Percentiles rank a stretch among this genome's conserved stretches.
Conservation (phyloP, 129 eudicot genomes). For the Centella asiatica region DNA sequence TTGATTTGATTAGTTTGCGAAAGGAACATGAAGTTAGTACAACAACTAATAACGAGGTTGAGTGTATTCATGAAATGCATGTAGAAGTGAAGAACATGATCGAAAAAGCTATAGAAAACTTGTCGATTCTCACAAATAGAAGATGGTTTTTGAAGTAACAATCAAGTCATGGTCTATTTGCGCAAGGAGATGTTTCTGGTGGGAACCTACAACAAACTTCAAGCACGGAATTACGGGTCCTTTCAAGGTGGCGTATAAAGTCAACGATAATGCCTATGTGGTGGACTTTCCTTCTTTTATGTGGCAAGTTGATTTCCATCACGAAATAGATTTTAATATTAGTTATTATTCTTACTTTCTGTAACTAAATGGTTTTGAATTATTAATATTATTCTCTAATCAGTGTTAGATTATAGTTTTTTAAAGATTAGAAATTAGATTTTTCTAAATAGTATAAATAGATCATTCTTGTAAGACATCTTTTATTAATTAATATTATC, state of each 20-base stretch:
- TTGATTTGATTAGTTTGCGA: background rate
- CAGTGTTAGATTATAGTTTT: too few species aligned
- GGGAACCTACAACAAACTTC: background rate
- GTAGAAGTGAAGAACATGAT: background rate
- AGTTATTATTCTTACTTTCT: too few species aligned
- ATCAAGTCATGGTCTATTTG: constrained; percentile 4
- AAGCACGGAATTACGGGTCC: constrained; percentile 7
- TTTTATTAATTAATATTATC: too few species aligned
- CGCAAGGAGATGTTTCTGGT: background rate
- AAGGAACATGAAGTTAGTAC: background rate
- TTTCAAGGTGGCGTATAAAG: background rate
- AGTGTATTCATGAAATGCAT: background rate
- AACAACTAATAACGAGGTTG: background rate
- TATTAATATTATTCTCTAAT: too few species aligned
- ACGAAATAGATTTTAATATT: too few species aligned
- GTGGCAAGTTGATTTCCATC: too few species aligned
- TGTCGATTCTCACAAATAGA: too few species aligned
- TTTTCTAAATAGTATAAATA: too few species aligned
- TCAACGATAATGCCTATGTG: constrained; percentile 8
- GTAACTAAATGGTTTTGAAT: too few species aligned
- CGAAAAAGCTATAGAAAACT: background rate
- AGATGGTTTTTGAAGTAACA: background rate
- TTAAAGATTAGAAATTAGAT: too few species aligned
- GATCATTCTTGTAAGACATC: too few species aligned
- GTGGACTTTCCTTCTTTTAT: background rate